Conservation (phyloP, 116 monocot genomes). For the Thalassia testudinum region DNA sequence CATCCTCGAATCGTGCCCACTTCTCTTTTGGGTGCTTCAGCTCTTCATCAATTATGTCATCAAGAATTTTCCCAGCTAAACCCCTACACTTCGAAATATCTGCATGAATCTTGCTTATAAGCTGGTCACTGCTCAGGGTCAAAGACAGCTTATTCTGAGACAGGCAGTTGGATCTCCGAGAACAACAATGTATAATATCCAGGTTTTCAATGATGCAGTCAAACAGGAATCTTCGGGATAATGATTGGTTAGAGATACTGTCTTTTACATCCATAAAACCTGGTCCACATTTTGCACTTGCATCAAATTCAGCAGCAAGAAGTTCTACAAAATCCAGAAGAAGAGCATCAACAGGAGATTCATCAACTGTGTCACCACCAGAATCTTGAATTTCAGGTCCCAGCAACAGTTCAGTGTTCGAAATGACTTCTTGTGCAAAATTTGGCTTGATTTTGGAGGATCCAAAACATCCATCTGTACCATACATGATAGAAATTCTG, state of each 20-base stretch:
- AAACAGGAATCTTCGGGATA: conserved; percentile 23
- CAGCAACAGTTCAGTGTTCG: conserved; percentile 32
- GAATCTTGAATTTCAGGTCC: conserved; percentile 4
- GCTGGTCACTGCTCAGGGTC: conserved; percentile 15
- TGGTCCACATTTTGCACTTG: conserved; percentile 1
- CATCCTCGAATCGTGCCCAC: conserved; percentile 34
- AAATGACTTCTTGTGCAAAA: conserved; percentile 19
- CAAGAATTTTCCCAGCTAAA: conserved; percentile 22
- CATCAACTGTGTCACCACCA: conserved; percentile 4
- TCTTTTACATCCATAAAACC: conserved; percentile 4
- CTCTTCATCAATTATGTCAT: conserved; percentile 49
- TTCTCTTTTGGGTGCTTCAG: conserved; percentile 9
- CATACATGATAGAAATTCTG: neutral
- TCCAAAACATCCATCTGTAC: neutral
- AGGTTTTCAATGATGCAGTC: conserved; percentile 61
- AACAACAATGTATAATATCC: conserved; percentile 22
- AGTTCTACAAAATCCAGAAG: conserved; percentile 25
- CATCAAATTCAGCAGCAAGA: conserved; percentile 12
- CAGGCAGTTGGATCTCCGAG: no score
- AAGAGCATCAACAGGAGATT: conserved; percentile 17
- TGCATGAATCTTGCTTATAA: conserved; percentile 17
- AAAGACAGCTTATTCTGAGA: conserved; percentile 15
- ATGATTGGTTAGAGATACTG: neutral
- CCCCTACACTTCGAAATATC: conserved; percentile 29
- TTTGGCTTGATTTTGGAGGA: conserved; percentile 4